Evolutionary conservation across 1,139 yeast genomes (phyloP), one percentile per base, ranked within the genome.

Genomic region (Saccharomyces hybrid): DNA sequence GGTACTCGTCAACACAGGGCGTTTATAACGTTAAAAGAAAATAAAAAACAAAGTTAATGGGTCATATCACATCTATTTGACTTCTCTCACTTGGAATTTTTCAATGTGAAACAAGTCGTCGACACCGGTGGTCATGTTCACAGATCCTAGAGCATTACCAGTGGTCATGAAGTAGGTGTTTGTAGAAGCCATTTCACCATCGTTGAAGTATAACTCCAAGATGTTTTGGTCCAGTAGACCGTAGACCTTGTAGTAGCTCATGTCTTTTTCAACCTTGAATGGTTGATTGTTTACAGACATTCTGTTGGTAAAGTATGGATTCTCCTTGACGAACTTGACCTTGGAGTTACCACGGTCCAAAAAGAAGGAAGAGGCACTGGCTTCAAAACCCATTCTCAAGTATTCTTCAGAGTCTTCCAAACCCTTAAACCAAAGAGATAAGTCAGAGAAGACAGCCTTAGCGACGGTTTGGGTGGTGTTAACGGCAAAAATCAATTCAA

Each of bases 201-300:
- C 62, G 53, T 68, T 65, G 59, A 68, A 63, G 57, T 59, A 68
- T n/a, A 69, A 47, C 54, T 69, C 73, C 23, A 64, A 28, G 46
- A 68, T 59, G 51, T 66, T 65, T 49, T 61, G 60, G 52, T 70
- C 73, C 29, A 68, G 57, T 25, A 70, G 53, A 48, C 70, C 72
- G 46, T 63, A 61, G 11, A 69, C 60, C 42, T 64, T 63, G 59
- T 57, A 64, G 14, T 51, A 16, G 14, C 51, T 47, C 26, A 51
- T 31, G 16, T 57, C 57, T 20, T 47, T 49, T 13, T 38, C 44
- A 20, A 11, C 5, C 44, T 38, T 38, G 44, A 38, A 38, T 38
- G 44, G 44, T 16, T 38, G 44, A 3, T 38, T 38, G 44, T 38
- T 38, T 5, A 38, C 25, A 38, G 44, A 38, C 44, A 38, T 38